phyloP scores from a whole-genome alignment of 805 yeast genomes.

The Millerago galiae region DNA sequence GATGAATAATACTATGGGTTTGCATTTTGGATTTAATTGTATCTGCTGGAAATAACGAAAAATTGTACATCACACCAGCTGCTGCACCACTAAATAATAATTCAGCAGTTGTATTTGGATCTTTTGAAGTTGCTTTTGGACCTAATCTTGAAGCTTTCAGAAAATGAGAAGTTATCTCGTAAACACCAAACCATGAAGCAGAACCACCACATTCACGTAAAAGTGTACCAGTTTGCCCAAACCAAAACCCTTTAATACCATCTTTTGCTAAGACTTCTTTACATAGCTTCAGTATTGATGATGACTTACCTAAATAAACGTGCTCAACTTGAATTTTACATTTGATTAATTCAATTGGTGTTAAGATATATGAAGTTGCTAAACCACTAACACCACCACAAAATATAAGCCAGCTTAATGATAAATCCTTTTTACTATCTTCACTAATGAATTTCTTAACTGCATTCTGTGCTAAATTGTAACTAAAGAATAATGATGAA shows the following conservation, averaged over 20 bases:
- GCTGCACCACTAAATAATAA: conserved; percentile 72
- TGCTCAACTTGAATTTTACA: conserved; percentile 77
- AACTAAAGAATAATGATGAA: conserved; percentile 69
- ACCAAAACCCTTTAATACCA: conserved; percentile 78
- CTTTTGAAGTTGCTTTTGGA: conserved; percentile 15
- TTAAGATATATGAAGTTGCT: conserved; percentile 72
- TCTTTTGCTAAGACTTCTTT: conserved; percentile 35
- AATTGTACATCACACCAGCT: conserved; percentile 80
- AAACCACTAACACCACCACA: conserved; percentile 85
- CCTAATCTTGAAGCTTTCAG: conserved; percentile 31
- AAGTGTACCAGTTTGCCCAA: conserved; percentile 78
- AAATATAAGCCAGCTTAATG: conserved; percentile 39
- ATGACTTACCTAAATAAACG: conserved; percentile 22
- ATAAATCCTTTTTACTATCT: conserved; percentile 19
- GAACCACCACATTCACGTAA: conserved; percentile 85
- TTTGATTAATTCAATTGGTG: conserved; percentile 89
- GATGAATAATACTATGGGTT: conserved; percentile 38
- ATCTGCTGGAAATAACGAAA: conserved; percentile 82
- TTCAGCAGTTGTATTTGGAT: conserved; percentile 39
- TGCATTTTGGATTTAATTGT: conserved; percentile 86
- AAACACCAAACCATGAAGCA: conserved; percentile 90
- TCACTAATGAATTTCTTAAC: conserved; percentile 22
- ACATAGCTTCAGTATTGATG: conserved; percentile 32
- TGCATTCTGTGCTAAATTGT: conserved; percentile 40
- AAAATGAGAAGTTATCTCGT: conserved; percentile 47